Base-by-base conservation (phyloP, 2,329 filamentous ascomycete genomes). In the Dothistroma pini region DNA sequence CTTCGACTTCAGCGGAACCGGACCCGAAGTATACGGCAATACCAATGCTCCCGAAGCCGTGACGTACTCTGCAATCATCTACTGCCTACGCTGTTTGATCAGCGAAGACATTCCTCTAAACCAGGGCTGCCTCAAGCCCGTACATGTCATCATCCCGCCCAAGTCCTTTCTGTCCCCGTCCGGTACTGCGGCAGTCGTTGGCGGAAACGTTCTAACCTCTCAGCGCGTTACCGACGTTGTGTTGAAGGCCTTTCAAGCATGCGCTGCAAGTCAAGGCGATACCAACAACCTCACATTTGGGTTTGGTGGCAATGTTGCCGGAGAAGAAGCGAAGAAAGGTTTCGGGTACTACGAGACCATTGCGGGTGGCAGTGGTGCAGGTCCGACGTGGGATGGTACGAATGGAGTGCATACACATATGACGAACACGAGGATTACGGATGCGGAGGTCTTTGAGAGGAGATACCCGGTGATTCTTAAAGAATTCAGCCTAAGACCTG, bases 291-390 rank as follows among this genome's bases (percentile, higher is more conserved):
- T 95, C 6, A 93, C 90, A 0, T 95, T 95, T 70, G 90, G 89
- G 63, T 91, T 90, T 69, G 89, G 89, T 57, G 89, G 89, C 49
- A 87, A 89, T 62, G 75, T 83, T 31, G 76, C 81, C 0, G 80
- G 81, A 4, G 78, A 83, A 54, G 81, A 84, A 58, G 81, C 82
- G n/a, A 80, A 85, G n/a, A 85, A 86, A 38, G 90, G 90, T 0
- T 95, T 95, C 71, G 90, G 90, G 10, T 95, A 93, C 79, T 93
- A 93, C 74, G 90, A 95, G 75, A 93, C 90, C 6, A 92, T 95
- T 64, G 87, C 88, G 0, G 90, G 90, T 44, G 90, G 90, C 0
- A 86, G 83, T 44, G 90, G 90, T 31, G 90, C 90, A 0, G 89
- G 89, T 0, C 83, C 86, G 0, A 80, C 81, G 14, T 93, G 89